Conservation (phyloP, 768 basidiomycete genomes). For the Russula sp. region DNA sequence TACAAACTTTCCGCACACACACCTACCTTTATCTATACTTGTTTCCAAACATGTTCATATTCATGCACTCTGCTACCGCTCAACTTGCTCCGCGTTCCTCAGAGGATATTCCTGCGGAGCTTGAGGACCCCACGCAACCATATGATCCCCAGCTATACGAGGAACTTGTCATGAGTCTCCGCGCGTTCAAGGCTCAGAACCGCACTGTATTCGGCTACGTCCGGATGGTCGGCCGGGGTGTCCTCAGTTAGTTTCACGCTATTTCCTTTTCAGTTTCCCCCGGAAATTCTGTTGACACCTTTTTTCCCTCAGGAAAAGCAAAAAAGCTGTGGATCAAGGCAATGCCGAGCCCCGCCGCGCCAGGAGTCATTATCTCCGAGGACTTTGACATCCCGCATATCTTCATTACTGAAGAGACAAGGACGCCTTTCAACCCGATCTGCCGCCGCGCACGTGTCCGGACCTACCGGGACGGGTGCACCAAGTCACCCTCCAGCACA, state of each 20-base stretch:
- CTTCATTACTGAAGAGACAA: background rate
- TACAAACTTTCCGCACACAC: background rate
- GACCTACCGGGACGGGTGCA: background rate
- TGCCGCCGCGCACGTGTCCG: background rate
- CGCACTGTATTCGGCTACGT: background rate
- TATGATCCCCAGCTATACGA: background rate
- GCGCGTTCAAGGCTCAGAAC: background rate
- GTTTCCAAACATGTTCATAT: slow-evolving; percentile 5
- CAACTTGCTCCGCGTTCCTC: slow-evolving; percentile 2
- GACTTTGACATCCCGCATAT: background rate
- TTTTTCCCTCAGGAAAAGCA: background rate
- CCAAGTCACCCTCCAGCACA: background rate
- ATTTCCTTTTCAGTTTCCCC: background rate
- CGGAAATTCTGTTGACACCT: background rate
- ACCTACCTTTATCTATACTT: background rate
- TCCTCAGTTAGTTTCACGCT: background rate
- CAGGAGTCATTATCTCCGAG: background rate
- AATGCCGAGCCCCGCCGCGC: background rate
- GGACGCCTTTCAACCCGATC: background rate
- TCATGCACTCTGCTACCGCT: background rate
- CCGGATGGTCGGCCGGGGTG: background rate
- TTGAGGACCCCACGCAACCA: background rate
- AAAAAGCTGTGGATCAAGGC: background rate
- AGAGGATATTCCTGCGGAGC: background rate
- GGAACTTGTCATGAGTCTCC: background rate